These are phyloP conservation scores for Vitis rupestris DNA, from an alignment of 164 flowering plant species.

Conservation along the genomic window DNA sequence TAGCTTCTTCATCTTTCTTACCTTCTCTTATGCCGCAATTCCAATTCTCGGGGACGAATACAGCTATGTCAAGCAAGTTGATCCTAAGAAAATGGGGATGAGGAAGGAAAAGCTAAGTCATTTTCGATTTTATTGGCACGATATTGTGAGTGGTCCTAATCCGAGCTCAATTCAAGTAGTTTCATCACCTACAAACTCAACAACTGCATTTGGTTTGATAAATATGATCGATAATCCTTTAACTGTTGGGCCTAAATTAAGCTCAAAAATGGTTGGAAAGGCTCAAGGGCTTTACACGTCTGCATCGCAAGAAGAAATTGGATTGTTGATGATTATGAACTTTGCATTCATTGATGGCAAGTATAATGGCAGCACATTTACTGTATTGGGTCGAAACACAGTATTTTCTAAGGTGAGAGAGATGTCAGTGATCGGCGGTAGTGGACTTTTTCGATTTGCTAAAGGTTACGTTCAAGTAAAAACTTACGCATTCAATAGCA, in stretches of 20 bases:
- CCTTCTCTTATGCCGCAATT: not conserved
- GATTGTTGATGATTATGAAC: conserved; percentile 55
- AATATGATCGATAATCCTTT: conserved; percentile 50
- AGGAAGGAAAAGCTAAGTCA: conserved; percentile 27
- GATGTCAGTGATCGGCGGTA: conserved; percentile 61
- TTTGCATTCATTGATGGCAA: conserved; percentile 47
- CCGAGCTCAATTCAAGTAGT: conserved; percentile 31
- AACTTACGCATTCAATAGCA: conserved; percentile 14
- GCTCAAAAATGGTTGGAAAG: conserved; percentile 44
- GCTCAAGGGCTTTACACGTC: conserved; percentile 55
- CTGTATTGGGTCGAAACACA: conserved; percentile 44
- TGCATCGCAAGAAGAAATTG: conserved; percentile 32
- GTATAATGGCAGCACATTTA: conserved; percentile 52
- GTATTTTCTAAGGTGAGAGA: conserved; percentile 40
- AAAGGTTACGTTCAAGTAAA: conserved; percentile 27
- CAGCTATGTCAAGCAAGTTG: conserved; percentile 1
- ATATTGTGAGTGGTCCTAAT: conserved; percentile 27
- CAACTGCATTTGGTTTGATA: conserved; percentile 33
- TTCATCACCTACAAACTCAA: conserved; percentile 13
- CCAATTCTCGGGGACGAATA: not conserved
- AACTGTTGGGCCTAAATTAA: conserved; percentile 38
- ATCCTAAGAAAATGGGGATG: conserved; percentile 2
- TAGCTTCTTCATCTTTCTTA: not conserved
- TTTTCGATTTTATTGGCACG: conserved; percentile 43
- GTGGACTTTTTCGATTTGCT: conserved; percentile 44